Conservation (phyloP, 495 filamentous ascomycete species). For the Daldinia loculata region DNA sequence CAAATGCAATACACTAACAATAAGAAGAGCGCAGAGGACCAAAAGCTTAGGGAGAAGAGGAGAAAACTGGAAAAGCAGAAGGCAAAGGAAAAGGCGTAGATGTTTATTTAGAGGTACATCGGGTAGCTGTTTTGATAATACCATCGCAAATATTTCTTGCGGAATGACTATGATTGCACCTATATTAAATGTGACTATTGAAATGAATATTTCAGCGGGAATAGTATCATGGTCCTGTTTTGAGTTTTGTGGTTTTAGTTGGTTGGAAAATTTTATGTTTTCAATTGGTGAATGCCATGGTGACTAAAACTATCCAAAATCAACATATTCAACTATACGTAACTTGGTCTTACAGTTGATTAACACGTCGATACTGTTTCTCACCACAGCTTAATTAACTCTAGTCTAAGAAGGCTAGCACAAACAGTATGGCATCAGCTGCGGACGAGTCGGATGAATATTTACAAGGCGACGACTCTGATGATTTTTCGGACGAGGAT, state of each 20-base stretch:
- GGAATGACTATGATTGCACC: neutral
- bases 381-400: neutral
- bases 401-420: neutral
- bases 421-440: conserved; percentile 30
- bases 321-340: conserved; percentile 8
- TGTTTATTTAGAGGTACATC: conserved; percentile 17
- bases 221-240: conserved; percentile 7
- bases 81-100: conserved; percentile 45
- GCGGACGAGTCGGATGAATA: conserved; percentile 35
- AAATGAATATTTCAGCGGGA: conserved; percentile 3
- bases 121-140: conserved; percentile 44
- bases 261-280: conserved; percentile 6
- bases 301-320: neutral
- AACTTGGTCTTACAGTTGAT: neutral
- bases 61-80: conserved; percentile 83
- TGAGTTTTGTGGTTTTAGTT: conserved; percentile 6
- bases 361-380: neutral
- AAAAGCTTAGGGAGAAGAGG: conserved; percentile 80
- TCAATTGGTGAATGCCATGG: neutral
- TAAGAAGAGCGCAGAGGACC: conserved; percentile 80
- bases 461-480: conserved; percentile 25
- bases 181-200: neutral
- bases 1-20: conserved; percentile 92
- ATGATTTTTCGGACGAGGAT: conserved; percentile 44
- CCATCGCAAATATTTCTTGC: conserved; percentile 21